Evolutionary conservation across 2,329 filamentous ascomycete species (phyloP), one percentile per base, ranked within the genome.

Genomic region (Cryphonectria parasitica): DNA sequence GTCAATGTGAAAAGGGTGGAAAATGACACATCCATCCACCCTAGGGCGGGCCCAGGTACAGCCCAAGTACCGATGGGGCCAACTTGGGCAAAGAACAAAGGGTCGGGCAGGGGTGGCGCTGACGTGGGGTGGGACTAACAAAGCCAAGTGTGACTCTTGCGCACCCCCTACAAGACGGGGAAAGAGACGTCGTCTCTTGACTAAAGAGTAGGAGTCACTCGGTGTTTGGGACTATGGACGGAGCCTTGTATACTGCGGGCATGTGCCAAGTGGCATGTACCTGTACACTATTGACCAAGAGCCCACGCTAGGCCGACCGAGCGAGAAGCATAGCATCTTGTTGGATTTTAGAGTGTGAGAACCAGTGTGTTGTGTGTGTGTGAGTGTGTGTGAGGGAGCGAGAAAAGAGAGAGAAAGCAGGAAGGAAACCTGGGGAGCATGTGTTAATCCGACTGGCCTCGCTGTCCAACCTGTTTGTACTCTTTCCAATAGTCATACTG

Each of bases 131-230:
- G 60, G 10, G 36, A 25, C 34, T 72, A 72, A n/a, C 45, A 49
- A 19, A 19, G 17, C 28, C 28, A 28, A 69, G 64, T 71, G 67
- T 71, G 70, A 71, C 67, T 71, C 70, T 61, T 69, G 70, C 70
- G 62, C 58, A 71, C 64, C 67, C 67, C 67, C 67, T 67, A 63
- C 70, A 66, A n/a, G 25, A 64, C 25, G 43, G n/a, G 34, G 36
- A 67, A 17, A 17, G 56, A 34, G 56, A 34, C 66, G 60, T 43
- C n/a, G 19, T n/a, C 61, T 45, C n/a, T 60, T 58, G 54, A 31
- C 45, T 5, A 31, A 1, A 8, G 4, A 31, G 54, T 36, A 68
- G 60, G 56, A 70, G 69, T 60, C 58, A 61, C 31, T 39, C 19
- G 56, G 22, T 67, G 31, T 28, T 63, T 52, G 54, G 10, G 28